Conservation (phyloP, 2,329 filamentous ascomycete species). For the Colletotrichum filicis region DNA sequence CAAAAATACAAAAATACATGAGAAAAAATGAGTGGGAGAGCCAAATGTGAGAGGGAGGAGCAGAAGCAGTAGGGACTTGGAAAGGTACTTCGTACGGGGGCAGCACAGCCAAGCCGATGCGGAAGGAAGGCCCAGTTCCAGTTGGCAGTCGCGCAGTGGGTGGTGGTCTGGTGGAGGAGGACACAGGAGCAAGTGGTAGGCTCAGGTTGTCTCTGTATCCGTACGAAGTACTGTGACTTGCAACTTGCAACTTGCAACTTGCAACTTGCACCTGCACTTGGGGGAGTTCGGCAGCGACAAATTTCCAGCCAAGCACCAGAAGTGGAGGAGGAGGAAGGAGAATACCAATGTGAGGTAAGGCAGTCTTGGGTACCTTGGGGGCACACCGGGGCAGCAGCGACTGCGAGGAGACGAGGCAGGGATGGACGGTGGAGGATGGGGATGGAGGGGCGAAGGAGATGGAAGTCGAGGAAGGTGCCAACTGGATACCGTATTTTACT, state of each 20-base stretch:
- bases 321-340: slow-evolving; percentile 13
- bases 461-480: slow-evolving; percentile 1
- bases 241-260: neutral
- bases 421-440: neutral
- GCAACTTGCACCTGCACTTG: slow-evolving; percentile 3
- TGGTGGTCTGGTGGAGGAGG: neutral
- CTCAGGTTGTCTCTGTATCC: neutral
- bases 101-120: neutral
- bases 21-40: neutral
- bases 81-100: neutral
- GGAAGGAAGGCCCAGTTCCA: neutral
- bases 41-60: slow-evolving; percentile 8
- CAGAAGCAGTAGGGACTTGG: neutral
- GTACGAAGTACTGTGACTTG: neutral
- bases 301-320: slow-evolving; percentile 28
- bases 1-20: neutral
- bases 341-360: slow-evolving; percentile 22
- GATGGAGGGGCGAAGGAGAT: neutral
- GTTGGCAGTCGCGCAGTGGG: neutral
- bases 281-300: slow-evolving; percentile 21
- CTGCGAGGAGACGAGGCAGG: neutral
- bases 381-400: too few relatives aligned
- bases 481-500: neutral
- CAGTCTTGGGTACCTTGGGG: neutral
- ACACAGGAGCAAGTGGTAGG: slow-evolving; percentile 6